Conservation (phyloP, 352 stramenopile species). For the Globisporangium viniferum region DNA sequence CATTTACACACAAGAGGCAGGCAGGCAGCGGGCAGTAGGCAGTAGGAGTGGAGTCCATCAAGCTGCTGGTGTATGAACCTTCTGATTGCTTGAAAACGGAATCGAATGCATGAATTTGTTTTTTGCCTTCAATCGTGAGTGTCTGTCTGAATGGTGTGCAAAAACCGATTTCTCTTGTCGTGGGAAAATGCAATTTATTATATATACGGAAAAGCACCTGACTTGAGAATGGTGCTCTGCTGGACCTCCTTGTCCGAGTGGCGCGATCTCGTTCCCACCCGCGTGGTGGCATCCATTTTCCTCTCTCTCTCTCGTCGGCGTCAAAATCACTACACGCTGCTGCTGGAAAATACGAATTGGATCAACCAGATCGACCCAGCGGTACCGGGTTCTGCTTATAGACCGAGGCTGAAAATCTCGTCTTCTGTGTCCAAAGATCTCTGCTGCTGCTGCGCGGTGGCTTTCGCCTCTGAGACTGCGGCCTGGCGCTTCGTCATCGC, state of each 20-base stretch:
- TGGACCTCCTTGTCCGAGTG: background rate
- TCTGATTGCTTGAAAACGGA: background rate
- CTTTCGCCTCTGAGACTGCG: background rate
- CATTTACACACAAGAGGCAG: background rate
- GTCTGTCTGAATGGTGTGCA: background rate
- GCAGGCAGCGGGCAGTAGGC: background rate
- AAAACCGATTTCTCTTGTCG: background rate
- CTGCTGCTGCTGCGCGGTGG: slow-evolving; percentile 1
- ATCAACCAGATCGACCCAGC: background rate
- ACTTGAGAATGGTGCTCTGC: background rate
- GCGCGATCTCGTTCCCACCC: background rate
- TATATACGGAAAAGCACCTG: background rate
- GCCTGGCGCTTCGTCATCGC: slow-evolving; percentile 14
- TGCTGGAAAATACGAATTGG: background rate
- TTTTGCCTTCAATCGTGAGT: background rate
- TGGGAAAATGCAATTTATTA: background rate
- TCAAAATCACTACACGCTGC: background rate
- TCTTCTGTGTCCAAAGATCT: slow-evolving; percentile 34
- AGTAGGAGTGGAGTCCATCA: background rate
- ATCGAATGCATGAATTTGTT: background rate
- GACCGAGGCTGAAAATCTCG: slow-evolving; percentile 78
- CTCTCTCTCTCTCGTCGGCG: background rate
- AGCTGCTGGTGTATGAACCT: background rate
- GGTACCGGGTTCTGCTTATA: slow-evolving; percentile 29
- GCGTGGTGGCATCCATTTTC: background rate